Evolutionary conservation across 495 filamentous ascomycete species (phyloP), one percentile per base, ranked within the genome.

Genomic region (Apiosordaria backusii): DNA sequence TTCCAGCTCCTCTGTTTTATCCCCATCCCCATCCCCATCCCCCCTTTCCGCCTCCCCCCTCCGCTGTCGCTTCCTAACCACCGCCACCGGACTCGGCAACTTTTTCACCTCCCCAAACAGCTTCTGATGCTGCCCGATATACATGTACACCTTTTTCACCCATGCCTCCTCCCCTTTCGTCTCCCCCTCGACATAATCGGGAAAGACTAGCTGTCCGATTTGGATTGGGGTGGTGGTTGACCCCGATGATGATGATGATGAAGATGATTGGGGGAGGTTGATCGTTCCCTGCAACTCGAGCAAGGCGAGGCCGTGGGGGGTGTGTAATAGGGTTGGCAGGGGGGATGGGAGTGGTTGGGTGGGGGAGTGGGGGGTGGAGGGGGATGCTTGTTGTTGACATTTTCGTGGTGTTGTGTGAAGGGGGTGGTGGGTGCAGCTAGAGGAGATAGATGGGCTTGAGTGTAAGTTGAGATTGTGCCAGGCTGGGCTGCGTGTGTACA

Each of bases 91-190:
- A 65, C 86, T 89, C 4, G 82, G 80, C 6, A 98, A 75, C 71
- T 91, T 95, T 84, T 92, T 96, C 9, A 96, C 88, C 75, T 98
- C 92, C 10, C 95, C 95, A 1, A 87, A 90, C 75, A 99, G 84
- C 58, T 94, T 85, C 79, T 99, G 95, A 72, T 97, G 90, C 75
- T 88, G 84, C 13, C 95, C 95, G 4, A 97, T 85, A 73, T 93
- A 97, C 40, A 98, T 76, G 75, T 95, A 91, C 25, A 91, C 92
- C 50, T 84, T 80, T 76, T 93, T 95, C 91, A 94, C 95, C 93
- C 93, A 96, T 22, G 83, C 82, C 7, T 82, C 86, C 59, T 79
- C 26, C 1, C 76, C 73, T 1, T 73, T 67, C 54, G 80, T 72
- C 4, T 80, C 68, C 25, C 86, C 79, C 4, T 80, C 75, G 65